These are phyloP conservation scores for Nakazawaea populi DNA, from an alignment of 805 yeast genomes.

Conservation along the genomic window DNA sequence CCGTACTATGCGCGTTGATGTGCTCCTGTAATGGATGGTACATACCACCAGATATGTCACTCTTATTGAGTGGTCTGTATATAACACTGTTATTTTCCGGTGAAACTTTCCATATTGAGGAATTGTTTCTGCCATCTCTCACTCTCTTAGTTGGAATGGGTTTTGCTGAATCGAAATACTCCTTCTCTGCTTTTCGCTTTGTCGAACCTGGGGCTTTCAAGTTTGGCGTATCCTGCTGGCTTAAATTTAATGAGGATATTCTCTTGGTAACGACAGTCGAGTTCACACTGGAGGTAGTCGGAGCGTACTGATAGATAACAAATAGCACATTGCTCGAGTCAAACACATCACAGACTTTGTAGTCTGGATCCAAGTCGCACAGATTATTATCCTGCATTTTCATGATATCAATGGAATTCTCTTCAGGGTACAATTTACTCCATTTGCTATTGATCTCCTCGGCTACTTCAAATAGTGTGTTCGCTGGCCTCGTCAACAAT, in stretches of 20 bases:
- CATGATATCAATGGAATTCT: slow-evolving; percentile 42
- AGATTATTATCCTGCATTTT: slow-evolving; percentile 60
- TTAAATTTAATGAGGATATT: slow-evolving; percentile 12
- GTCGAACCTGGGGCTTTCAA: slow-evolving; percentile 8
- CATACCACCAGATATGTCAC: not conserved
- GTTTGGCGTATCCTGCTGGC: slow-evolving; percentile 9
- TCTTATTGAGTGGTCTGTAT: not conserved
- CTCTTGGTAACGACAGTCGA: slow-evolving; percentile 16
- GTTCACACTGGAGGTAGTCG: slow-evolving; percentile 8
- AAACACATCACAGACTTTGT: slow-evolving; percentile 58
- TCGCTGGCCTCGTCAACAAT: slow-evolving; percentile 49
- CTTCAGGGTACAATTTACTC: slow-evolving; percentile 59
- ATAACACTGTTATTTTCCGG: not conserved
- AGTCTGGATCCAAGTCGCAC: slow-evolving; percentile 81
- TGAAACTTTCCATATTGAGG: slow-evolving; percentile 11
- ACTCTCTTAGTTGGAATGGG: slow-evolving; percentile 4
- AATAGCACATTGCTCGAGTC: slow-evolving; percentile 40
- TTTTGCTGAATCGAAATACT: slow-evolving; percentile 8
- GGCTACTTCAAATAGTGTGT: slow-evolving; percentile 42
- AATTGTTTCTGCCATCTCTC: slow-evolving; percentile 1
- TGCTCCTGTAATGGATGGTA: slow-evolving; percentile 1
- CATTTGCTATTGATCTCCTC: slow-evolving; percentile 52
- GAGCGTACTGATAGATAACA: slow-evolving; percentile 38
- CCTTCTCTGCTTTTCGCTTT: slow-evolving; percentile 5
- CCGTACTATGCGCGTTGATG: slow-evolving; percentile 4